Percentiles rank a stretch among this genome's conserved stretches.
These are phyloP conservation scores for Fusarium torreyae DNA, from an alignment of 2,329 filamentous ascomycete genomes.

Conservation along the genomic window DNA sequence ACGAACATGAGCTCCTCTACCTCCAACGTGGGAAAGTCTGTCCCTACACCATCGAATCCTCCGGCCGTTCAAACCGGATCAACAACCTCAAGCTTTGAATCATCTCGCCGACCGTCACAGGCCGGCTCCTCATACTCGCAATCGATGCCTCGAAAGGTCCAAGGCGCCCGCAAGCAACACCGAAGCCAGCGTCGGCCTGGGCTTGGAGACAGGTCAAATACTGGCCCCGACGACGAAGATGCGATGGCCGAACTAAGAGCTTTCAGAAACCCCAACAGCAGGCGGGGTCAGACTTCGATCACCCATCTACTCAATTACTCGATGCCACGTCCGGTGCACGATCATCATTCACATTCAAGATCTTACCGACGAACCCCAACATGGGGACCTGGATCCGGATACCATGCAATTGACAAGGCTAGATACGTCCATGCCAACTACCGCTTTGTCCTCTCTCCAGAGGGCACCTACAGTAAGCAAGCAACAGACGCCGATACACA, in stretches of 20 bases:
- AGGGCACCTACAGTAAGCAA: constrained; percentile 83
- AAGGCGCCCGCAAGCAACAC: constrained; percentile 85
- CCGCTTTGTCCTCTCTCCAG: constrained; percentile 92
- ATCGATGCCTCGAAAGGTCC: constrained; percentile 78
- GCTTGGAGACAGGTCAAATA: constrained; percentile 54
- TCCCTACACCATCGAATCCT: constrained; percentile 60
- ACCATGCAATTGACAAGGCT: constrained; percentile 92
- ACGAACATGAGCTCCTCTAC: constrained; percentile 55
- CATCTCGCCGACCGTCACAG: constrained; percentile 63
- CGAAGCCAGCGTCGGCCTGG: constrained; percentile 83
- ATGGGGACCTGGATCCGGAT: constrained; percentile 89
- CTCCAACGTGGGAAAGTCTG: constrained; percentile 65
- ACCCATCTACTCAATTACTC: constrained; percentile 96
- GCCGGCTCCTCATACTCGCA: constrained; percentile 53
- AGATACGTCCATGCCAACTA: constrained; percentile 96
- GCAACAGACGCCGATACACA: constrained; percentile 89
- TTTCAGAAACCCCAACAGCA: constrained; percentile 71
- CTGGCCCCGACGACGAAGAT: constrained; percentile 81
- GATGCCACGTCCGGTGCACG: constrained; percentile 78
- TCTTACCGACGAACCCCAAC: constrained; percentile 79
- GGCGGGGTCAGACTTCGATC: constrained; percentile 95
- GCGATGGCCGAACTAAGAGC: constrained; percentile 83
- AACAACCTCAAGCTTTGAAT: constrained; percentile 65
- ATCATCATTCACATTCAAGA: constrained; percentile 67
- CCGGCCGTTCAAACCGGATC: constrained; percentile 59